Evolutionary conservation across 805 yeast genomes (phyloP).

Genomic region (Yarrowia hollandica): DNA sequence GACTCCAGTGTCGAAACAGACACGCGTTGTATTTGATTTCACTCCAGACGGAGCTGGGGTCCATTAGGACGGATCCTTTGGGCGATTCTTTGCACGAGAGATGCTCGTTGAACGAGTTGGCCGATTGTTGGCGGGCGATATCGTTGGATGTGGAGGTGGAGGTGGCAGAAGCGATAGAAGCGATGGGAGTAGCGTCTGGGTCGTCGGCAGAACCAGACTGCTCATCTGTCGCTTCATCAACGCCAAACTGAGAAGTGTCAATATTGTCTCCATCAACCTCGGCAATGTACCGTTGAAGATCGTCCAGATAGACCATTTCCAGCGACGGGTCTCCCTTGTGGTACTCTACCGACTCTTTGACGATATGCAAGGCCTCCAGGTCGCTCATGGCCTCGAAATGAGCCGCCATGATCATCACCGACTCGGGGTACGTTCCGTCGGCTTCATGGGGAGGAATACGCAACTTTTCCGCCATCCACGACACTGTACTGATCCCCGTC

Average conservation of each 20-base stretch:
- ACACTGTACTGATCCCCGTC: not conserved
- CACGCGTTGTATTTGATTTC: not conserved
- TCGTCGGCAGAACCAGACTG: not conserved
- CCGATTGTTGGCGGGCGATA: not conserved
- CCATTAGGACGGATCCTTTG: not conserved
- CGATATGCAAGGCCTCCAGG: constrained; percentile 42
- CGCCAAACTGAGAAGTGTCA: not conserved
- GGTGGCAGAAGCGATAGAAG: not conserved
- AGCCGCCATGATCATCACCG: constrained; percentile 46
- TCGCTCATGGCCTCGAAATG: constrained; percentile 43
- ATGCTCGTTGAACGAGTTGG: not conserved
- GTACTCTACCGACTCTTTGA: constrained; percentile 5
- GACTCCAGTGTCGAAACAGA: constrained; percentile 42
- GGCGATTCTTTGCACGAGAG: not conserved
- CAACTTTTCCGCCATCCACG: constrained; percentile 22
- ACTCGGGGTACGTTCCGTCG: constrained; percentile 26
- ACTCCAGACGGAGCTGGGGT: not conserved
- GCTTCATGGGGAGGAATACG: constrained; percentile 2
- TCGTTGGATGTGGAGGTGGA: no score
- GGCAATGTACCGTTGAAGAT: not conserved
- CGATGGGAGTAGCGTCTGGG: not conserved
- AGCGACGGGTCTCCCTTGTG: constrained; percentile 12
- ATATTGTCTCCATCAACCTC: not conserved
- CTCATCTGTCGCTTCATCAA: not conserved
- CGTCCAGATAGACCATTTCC: not conserved